Percentiles rank a stretch among this genome's conserved stretches.
Conservation (phyloP, 2,329 filamentous ascomycete genomes). For the Trichophyton benhamiae region DNA sequence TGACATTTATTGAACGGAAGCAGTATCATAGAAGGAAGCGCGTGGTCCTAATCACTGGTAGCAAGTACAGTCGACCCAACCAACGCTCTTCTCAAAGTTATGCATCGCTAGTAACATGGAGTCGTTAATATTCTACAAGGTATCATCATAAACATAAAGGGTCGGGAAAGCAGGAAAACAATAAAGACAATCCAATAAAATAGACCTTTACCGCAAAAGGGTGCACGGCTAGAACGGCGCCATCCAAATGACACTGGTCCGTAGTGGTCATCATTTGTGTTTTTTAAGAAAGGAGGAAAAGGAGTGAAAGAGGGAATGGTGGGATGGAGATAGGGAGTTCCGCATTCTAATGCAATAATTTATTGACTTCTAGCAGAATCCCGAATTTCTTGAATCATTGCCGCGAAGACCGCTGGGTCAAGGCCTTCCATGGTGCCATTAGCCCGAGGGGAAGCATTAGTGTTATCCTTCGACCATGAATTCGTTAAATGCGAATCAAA, state of each 20-base stretch:
- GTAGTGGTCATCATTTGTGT: neutral
- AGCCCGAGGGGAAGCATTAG: neutral
- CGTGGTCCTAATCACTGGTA: neutral
- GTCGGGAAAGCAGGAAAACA: neutral
- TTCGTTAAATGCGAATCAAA: slow-evolving; percentile 18
- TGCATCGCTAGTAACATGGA: neutral
- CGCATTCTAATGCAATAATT: neutral
- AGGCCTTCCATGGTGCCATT: slow-evolving; percentile 8
- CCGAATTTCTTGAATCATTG: slow-evolving; percentile 11
- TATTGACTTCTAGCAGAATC: neutral
- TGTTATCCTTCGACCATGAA: slow-evolving; percentile 17
- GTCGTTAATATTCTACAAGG: slow-evolving; percentile 1
- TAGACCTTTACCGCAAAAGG: neutral
- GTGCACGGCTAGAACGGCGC: neutral
- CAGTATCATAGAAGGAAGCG: neutral
- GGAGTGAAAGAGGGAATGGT: neutral
- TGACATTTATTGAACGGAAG: neutral
- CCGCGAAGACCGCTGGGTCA: slow-evolving; percentile 8
- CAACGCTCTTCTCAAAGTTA: neutral
- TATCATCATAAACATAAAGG: slow-evolving; percentile 6
- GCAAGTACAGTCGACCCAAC: neutral
- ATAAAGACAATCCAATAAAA: neutral
- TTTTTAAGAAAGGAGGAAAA: neutral
- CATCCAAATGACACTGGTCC: neutral
- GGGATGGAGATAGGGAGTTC: neutral